These are phyloP conservation scores for Annona squamosa DNA, from an alignment of 164 flowering plant genomes.

Conservation along the genomic window DNA sequence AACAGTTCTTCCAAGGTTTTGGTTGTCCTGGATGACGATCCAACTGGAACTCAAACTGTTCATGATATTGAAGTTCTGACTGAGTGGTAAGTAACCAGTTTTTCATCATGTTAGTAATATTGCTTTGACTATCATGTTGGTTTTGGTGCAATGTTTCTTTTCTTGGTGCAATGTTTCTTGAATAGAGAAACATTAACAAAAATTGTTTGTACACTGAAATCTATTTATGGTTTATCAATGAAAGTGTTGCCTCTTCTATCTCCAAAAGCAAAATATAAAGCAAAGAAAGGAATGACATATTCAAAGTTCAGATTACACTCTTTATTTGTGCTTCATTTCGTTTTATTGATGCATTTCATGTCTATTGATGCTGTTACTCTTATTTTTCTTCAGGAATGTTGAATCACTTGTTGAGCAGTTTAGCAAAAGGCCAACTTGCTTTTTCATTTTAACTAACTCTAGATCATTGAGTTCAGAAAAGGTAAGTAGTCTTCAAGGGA, in stretches of 20 bases:
- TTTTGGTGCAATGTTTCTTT: background rate
- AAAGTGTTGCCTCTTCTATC: background rate
- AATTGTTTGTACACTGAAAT: background rate
- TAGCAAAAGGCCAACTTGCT: constrained; percentile 63
- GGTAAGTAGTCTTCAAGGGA: constrained; percentile 29
- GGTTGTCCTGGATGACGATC: constrained; percentile 97
- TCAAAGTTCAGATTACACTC: background rate
- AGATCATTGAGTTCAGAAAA: constrained; percentile 80
- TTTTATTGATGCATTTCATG: background rate
- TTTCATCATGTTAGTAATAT: background rate
- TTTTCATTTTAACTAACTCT: constrained; percentile 96
- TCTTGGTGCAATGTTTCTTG: background rate
- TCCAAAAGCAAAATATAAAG: too few relatives aligned
- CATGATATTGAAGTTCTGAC: constrained; percentile 92
- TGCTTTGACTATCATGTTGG: constrained; percentile 1
- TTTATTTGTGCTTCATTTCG: background rate
- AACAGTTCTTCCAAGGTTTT: constrained; percentile 49
- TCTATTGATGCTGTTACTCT: background rate
- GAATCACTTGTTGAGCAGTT: constrained; percentile 76
- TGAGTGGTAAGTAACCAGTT: constrained; percentile 61
- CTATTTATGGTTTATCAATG: background rate
- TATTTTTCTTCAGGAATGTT: constrained; percentile 49
- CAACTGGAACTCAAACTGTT: constrained; percentile 99
- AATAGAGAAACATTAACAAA: background rate
- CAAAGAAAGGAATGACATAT: background rate